Evolutionary conservation across 2,329 filamentous ascomycete species (phyloP).

Genomic region (Clarireedia paspali): DNA sequence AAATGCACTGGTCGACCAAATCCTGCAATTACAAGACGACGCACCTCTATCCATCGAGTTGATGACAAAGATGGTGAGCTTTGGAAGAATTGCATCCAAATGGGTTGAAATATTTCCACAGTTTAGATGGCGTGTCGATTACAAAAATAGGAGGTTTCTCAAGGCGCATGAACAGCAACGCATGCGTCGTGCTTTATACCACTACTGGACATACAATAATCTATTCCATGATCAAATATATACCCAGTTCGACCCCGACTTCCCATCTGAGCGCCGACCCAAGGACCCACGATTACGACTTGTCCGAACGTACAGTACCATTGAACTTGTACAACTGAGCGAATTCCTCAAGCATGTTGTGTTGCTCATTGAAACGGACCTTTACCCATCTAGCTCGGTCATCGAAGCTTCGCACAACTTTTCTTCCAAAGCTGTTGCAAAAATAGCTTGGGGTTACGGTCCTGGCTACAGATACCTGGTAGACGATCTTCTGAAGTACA

Average conservation of each 20-base stretch:
- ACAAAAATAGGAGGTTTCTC: slow-evolving; percentile 25
- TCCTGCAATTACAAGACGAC: slow-evolving; percentile 15
- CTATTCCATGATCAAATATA: slow-evolving; percentile 28
- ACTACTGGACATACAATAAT: slow-evolving; percentile 27
- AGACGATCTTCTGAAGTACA: slow-evolving; percentile 23
- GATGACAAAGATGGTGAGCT: slow-evolving; percentile 26
- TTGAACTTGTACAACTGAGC: slow-evolving; percentile 24
- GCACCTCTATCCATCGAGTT: slow-evolving; percentile 23
- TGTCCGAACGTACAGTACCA: slow-evolving; percentile 22
- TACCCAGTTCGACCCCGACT: slow-evolving; percentile 21
- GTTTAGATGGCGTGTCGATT: slow-evolving; percentile 26
- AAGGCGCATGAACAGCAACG: slow-evolving; percentile 21
- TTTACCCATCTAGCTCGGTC: slow-evolving; percentile 26
- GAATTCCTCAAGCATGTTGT: slow-evolving; percentile 25
- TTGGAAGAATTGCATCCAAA: slow-evolving; percentile 24
- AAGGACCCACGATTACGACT: slow-evolving; percentile 25
- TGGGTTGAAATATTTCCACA: slow-evolving; percentile 29
- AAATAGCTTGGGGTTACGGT: slow-evolving; percentile 27
- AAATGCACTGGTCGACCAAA: slow-evolving; percentile 19
- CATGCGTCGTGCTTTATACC: slow-evolving; percentile 25
- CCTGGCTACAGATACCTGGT: slow-evolving; percentile 20
- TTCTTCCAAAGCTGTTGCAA: slow-evolving; percentile 17
- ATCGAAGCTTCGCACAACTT: slow-evolving; percentile 23
- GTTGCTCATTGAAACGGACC: slow-evolving; percentile 22
- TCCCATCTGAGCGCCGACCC: slow-evolving; percentile 15